Evolutionary conservation across 805 yeast genomes (phyloP), one percentile per base, ranked within the genome.

Genomic region (Myxozyma lipomycoides): DNA sequence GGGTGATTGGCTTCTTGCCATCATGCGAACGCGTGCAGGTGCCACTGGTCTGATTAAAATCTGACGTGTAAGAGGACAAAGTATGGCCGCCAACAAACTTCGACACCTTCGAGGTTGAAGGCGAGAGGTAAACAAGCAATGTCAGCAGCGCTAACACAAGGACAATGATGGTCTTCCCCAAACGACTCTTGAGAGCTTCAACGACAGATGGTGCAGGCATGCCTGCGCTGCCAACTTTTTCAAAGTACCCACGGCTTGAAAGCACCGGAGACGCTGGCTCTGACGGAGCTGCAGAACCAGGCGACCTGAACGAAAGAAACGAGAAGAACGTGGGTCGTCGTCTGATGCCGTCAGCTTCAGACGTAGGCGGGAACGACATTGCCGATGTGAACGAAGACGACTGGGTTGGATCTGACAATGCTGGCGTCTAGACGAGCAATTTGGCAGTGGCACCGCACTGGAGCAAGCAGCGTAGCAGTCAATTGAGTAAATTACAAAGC

Each of bases 1-100:
- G 84, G 32, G 71, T 71, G 17, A 70, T 64, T 9, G 74, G 74
- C 46, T 59, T 60, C 48, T 62, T 64, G 43, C 73, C 73, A 43
- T 71, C 73, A 42, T 48, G 68, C 10, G 73, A 70, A 39, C 50
- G 53, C 21, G 67, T 45, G 58, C 74, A 71, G 21, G 49, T 54
- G 38, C 49, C 49, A 17, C 22, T 25, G 2, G 30, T 26, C 17
- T 24, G 18, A 35, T 35, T 35, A 12, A 21, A 7, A 37, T 21
- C 19, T 12, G n/a, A 18, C 23, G 23, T 9, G 19, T 37, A 21
- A 9, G 9, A 7, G 23, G 23, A 18, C 19, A 36, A 28, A 19
- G 18, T 6, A 37, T 30, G 15, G 48, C 56, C 49, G 25, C 25
- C 52, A 26, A 51, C 56, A 28, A 51, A 47, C n/a, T 43, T 43